Base-by-base conservation (phyloP, 352 stramenopile genomes). In the Peronospora farinosa region DNA sequence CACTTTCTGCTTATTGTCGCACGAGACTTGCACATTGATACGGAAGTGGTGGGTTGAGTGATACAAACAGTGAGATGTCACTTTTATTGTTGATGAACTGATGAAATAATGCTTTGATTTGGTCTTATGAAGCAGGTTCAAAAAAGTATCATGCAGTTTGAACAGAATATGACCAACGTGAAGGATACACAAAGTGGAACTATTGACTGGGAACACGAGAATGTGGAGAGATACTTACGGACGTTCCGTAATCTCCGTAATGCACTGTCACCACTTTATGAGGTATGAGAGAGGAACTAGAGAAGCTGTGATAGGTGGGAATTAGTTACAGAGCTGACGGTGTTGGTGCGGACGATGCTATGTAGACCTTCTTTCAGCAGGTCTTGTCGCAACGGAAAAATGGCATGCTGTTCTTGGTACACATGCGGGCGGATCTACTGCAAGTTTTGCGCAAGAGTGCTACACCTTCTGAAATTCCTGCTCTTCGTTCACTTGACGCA, bases 371-470 rank as follows among this genome's bases (percentile, higher is more conserved):
- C 32, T 92, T 92, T 54, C 74, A 88, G 51, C 76, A 92, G 45
- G 84, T 92, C 31, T 49, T 92, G 33, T 87, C 78, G n/a, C 78
- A 90, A 49, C 66, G 71, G n/a, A 70, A 84, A 45, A 79, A 68
- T 13, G 81, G 81, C 8, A 92, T 92, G 81, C 52, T 92, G 15
- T 92, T 92, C 51, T 69, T 92, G 38, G 71, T 92, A 19, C 67
- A 90, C 12, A 72, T 92, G 63, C 72, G 81, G 27, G 74, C 81
- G 0, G 81, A 92, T 39, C 43, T 92, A 10, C 63, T 86, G 10
- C 59, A 77, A 47, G 64, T 86, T 7, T 35, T 92, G 9, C 72
- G 75, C 16, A 88, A 91, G 42, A 74, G 72, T 40, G 57, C 63
- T 0, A 59, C 40, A 6, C 64, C 66, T 47, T 25, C 61, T 0